Evolutionary conservation across 441 rosid species (phyloP), one percentile per base, ranked within the genome.

Genomic region (Biscutella laevigata): DNA sequence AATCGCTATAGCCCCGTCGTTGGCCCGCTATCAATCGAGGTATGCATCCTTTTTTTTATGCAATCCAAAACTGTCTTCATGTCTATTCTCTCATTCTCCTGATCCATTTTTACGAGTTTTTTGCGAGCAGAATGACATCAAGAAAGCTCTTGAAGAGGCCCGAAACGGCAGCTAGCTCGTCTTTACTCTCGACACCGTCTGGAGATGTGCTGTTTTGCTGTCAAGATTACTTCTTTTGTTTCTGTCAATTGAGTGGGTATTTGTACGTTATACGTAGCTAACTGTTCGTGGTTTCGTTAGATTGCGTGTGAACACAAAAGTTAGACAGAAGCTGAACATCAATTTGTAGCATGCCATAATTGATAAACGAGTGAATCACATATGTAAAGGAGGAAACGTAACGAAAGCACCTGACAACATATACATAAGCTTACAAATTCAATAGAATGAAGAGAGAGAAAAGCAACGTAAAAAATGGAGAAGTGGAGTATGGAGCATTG

Each of bases 11-110:
- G 79, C 55, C 27, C 89, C 4, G 57, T 71, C 37, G 75, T 70
- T 30, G 0, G 74, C 26, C 88, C 88, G 2, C 53, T 71, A 32
- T 42, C 86, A 13, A 72, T 79, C 37, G 84, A 82, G 76, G 78
- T 62, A 26, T 53, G 21, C 55, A 21, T 37, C 45, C 22, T 62
- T 28, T 54, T 7, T 13, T 5, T 28, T n/a, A n/a, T n/a, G n/a
- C n/a, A n/a, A 45, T 42, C 27, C 9, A 42, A 17, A 6, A 4
- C 9, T 36, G 38, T 41, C 46, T 7, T 12, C 52, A 25, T 33
- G 9, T n/a, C 15, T 32, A 16, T 15, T 8, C 17, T 33, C 39
- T 19, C 39, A 53, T 62, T 47, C 21, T 57, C 36, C n/a, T 57
- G 33, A 57, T 57, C 6, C 12, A 4, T 17, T 24, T 5, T 53